Evolutionary conservation across 306 rosid genomes (phyloP).

Genomic region (Glycine latifolia): DNA sequence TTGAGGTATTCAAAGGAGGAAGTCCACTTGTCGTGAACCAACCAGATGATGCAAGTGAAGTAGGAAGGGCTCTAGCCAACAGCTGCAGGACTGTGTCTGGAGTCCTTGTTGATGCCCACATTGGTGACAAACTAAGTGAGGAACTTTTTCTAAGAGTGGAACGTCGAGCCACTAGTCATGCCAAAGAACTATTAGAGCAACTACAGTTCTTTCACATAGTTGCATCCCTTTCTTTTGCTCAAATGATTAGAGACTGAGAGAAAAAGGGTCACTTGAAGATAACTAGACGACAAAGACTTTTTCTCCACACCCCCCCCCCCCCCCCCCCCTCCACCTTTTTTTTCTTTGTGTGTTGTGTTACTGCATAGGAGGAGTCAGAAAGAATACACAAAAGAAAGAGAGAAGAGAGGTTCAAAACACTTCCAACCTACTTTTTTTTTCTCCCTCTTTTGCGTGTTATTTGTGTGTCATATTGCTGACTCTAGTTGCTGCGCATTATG

Average conservation of each 20-base stretch:
- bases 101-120: conserved; percentile 90
- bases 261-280: background rate
- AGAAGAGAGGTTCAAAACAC: conserved; percentile 22
- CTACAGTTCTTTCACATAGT: conserved; percentile 93
- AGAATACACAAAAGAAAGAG: conserved; percentile 34
- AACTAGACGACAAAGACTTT: conserved; percentile 13
- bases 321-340: no score
- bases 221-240: conserved; percentile 79
- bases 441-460: conserved; percentile 31
- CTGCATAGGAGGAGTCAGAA: conserved; percentile 27
- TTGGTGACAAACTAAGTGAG: conserved; percentile 78
- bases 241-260: conserved; percentile 2
- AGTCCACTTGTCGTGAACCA: conserved; percentile 85
- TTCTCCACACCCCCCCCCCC: background rate
- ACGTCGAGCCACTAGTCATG: conserved; percentile 63
- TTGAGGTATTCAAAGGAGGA: conserved; percentile 94
- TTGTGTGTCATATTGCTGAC: conserved; percentile 44
- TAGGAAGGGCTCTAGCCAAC: conserved; percentile 81
- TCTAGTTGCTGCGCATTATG: conserved; percentile 40
- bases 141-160: conserved; percentile 76
- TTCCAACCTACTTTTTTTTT: conserved; percentile 9
- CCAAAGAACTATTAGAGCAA: conserved; percentile 74
- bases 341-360: conserved; percentile 29
- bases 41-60: conserved; percentile 75
- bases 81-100: conserved; percentile 82